Evolutionary conservation across 164 flowering plant species (phyloP).

Genomic region (Aristolochia californica): DNA sequence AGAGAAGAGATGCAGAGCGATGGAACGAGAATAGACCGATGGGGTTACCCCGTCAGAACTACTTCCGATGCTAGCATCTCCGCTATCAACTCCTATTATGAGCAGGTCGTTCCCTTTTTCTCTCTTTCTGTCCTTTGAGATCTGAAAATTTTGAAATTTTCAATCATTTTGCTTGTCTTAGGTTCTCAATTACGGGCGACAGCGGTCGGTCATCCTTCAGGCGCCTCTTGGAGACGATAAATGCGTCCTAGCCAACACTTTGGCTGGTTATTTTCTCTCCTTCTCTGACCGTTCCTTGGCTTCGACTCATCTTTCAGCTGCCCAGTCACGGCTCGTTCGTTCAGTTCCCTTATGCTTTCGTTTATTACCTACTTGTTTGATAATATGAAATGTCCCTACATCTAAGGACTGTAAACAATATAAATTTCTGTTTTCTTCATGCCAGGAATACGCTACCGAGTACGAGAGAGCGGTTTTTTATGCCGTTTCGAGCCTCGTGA

Average conservation of each 20-base stretch:
- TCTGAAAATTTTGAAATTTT: not conserved
- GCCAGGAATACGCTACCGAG: slow-evolving; percentile 35
- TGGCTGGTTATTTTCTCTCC: slow-evolving; percentile 54
- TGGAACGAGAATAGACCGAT: slow-evolving; percentile 34
- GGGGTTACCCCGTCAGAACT: slow-evolving; percentile 69
- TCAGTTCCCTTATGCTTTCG: slow-evolving; percentile 3
- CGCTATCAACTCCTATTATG: slow-evolving; percentile 61
- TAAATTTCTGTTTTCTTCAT: slow-evolving; percentile 17
- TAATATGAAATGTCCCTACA: not conserved
- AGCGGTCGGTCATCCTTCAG: slow-evolving; percentile 52
- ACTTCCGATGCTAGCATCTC: slow-evolving; percentile 62
- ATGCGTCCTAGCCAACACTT: slow-evolving; percentile 71
- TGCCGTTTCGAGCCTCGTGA: slow-evolving; percentile 35
- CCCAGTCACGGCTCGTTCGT: slow-evolving; percentile 41
- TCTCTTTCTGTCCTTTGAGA: not conserved
- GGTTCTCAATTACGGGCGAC: slow-evolving; percentile 66
- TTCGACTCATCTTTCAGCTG: slow-evolving; percentile 29
- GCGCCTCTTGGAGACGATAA: slow-evolving; percentile 43
- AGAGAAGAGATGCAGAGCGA: slow-evolving; percentile 2
- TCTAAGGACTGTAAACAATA: not conserved
- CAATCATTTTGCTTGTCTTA: slow-evolving; percentile 12
- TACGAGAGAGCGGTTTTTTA: slow-evolving; percentile 78
- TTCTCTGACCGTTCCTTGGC: slow-evolving; percentile 33
- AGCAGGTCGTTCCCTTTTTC: slow-evolving; percentile 32
- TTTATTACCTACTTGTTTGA: not conserved